Evolutionary conservation across 2,329 filamentous ascomycete genomes (phyloP).

Genomic region (Scedosporium aurantiacum): DNA sequence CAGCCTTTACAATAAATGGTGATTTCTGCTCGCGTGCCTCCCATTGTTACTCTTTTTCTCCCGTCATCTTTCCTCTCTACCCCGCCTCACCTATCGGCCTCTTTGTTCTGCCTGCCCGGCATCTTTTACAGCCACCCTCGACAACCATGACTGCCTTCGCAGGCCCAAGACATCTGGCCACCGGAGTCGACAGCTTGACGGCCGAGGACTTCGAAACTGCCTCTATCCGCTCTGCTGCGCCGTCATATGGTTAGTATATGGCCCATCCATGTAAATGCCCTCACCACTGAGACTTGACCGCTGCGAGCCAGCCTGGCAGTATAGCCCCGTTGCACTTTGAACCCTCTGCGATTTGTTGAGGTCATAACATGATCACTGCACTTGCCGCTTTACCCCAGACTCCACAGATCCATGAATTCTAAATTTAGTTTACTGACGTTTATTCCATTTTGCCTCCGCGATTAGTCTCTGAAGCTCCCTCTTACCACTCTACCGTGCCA

Average conservation of each 20-base stretch:
- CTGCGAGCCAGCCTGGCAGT: background rate
- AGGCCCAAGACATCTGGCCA: background rate
- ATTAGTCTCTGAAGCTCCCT: conserved; percentile 52
- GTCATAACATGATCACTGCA: background rate
- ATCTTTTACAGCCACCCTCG: background rate
- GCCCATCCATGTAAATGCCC: background rate
- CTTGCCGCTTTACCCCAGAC: background rate
- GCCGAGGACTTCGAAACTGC: conserved; percentile 54
- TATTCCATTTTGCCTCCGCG: background rate
- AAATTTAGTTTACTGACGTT: background rate
- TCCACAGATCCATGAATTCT: background rate
- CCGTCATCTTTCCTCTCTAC: background rate
- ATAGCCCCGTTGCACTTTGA: background rate
- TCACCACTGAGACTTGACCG: background rate
- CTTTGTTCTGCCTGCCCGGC: background rate
- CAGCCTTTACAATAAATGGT: background rate
- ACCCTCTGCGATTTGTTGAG: background rate
- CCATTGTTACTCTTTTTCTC: background rate
- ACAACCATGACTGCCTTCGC: background rate
- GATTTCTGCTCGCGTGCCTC: background rate
- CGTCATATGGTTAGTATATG: conserved; percentile 48
- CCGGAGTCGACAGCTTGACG: conserved; percentile 2
- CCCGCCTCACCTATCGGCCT: background rate
- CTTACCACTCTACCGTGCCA: conserved; percentile 47
- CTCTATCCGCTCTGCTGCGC: conserved; percentile 56